These are phyloP conservation scores for Fusarium continuum DNA, from an alignment of 2,329 filamentous ascomycete species.

Conservation along the genomic window DNA sequence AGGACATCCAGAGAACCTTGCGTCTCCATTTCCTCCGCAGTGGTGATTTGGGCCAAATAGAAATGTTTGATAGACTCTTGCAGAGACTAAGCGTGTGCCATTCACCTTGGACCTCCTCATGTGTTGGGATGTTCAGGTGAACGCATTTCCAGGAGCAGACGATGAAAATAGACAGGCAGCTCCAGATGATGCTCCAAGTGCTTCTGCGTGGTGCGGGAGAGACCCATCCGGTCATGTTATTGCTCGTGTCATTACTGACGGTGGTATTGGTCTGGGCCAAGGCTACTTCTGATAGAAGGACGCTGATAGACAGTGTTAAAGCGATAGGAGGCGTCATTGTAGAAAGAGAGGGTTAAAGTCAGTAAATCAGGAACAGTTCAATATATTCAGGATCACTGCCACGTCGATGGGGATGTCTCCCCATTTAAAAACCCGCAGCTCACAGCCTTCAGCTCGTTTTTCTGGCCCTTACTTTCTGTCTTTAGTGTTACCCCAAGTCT, in stretches of 20 bases:
- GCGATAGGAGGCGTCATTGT: fast-evolving
- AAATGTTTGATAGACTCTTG: fast-evolving
- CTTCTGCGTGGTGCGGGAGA: background rate
- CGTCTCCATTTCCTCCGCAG: fast-evolving
- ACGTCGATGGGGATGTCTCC: too few species aligned
- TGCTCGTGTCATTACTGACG: background rate
- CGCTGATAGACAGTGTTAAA: background rate
- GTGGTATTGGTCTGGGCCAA: background rate
- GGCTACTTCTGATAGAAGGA: background rate
- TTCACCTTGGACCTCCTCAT: background rate
- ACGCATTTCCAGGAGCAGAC: background rate
- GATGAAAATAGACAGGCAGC: background rate
- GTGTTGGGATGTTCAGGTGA: background rate
- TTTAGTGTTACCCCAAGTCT: fast-evolving
- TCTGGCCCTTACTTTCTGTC: too few species aligned
- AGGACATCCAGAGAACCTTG: fast-evolving
- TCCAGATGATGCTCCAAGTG: background rate
- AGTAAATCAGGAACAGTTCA: too few species aligned
- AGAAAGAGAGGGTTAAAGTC: too few species aligned
- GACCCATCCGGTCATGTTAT: background rate
- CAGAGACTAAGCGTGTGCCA: fast-evolving
- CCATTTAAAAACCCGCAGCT: fast-evolving
- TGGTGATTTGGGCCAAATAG: fast-evolving
- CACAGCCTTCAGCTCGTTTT: too few species aligned
- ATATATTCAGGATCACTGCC: too few species aligned